Conservation (phyloP, 176 grass and related monocot genomes). For the Paspalum vaginatum region DNA sequence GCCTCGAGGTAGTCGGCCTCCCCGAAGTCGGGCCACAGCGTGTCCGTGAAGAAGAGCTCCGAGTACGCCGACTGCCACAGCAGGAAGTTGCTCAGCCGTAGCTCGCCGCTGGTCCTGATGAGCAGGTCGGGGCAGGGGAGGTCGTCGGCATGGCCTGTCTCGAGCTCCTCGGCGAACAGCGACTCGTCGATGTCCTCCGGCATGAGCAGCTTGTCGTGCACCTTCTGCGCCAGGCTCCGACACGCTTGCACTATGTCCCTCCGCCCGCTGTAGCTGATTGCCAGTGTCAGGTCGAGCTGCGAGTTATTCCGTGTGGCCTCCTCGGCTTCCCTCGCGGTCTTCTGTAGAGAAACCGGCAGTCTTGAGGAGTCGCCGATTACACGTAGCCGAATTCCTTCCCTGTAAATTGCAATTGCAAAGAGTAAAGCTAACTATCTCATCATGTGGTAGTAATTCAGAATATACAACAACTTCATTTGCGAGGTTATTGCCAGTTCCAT, state of each 20-base stretch:
- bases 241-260: slow-evolving; percentile 65
- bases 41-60: slow-evolving; percentile 80
- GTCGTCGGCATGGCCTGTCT: slow-evolving; percentile 41
- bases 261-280: slow-evolving; percentile 73
- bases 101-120: slow-evolving; percentile 80
- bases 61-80: slow-evolving; percentile 81
- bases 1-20: slow-evolving; percentile 66
- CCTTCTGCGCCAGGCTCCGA: slow-evolving; percentile 54
- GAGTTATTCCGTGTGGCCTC: slow-evolving; percentile 58
- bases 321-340: slow-evolving; percentile 43
- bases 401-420: slow-evolving; percentile 12
- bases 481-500: background rate
- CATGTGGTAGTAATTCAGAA: background rate
- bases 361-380: slow-evolving; percentile 63
- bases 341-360: slow-evolving; percentile 62
- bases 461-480: background rate
- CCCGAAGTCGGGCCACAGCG: slow-evolving; percentile 70
- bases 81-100: slow-evolving; percentile 87
- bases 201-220: slow-evolving; percentile 37
- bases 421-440: background rate
- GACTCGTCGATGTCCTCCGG: slow-evolving; percentile 72
- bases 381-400: slow-evolving; percentile 54
- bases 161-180: slow-evolving; percentile 56
- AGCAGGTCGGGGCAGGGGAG: slow-evolving; percentile 63
- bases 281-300: slow-evolving; percentile 48